phyloP scores from a whole-genome alignment of 176 grass and related monocot species.

The Elaeis guineensis region DNA sequence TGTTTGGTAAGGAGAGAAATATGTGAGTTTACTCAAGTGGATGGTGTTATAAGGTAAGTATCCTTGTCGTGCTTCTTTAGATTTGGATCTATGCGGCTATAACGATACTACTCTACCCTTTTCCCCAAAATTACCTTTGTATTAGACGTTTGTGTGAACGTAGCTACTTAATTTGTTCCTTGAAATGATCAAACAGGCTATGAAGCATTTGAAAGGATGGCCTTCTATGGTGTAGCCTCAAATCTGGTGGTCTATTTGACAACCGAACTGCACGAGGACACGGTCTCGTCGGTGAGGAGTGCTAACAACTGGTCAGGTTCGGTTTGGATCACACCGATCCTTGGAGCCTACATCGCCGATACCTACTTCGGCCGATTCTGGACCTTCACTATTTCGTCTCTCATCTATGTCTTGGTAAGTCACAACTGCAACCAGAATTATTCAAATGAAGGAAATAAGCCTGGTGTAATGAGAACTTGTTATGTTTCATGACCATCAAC shows the following conservation, averaged over 20 bases:
- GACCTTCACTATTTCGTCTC: conserved; percentile 75
- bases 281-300: conserved; percentile 59
- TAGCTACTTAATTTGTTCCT: too few species aligned
- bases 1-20: too few species aligned
- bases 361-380: conserved; percentile 71
- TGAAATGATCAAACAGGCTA: conserved; percentile 27
- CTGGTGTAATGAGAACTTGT: too few species aligned
- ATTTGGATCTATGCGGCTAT: too few species aligned
- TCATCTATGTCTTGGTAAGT: conserved; percentile 61
- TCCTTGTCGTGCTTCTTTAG: too few species aligned
- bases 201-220: conserved; percentile 79
- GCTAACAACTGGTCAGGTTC: conserved; percentile 74
- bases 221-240: conserved; percentile 70
- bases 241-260: conserved; percentile 83
- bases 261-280: conserved; percentile 54
- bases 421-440: background rate
- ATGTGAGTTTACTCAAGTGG: too few species aligned
- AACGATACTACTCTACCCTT: too few species aligned
- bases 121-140: too few species aligned
- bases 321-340: conserved; percentile 69
- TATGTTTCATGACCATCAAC: too few species aligned
- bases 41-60: too few species aligned
- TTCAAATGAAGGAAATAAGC: too few species aligned
- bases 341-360: conserved; percentile 65
- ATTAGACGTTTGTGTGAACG: too few species aligned